Evolutionary conservation across 169 alveolate species (phyloP).

Genomic region (Plasmodium coatneyi): DNA sequence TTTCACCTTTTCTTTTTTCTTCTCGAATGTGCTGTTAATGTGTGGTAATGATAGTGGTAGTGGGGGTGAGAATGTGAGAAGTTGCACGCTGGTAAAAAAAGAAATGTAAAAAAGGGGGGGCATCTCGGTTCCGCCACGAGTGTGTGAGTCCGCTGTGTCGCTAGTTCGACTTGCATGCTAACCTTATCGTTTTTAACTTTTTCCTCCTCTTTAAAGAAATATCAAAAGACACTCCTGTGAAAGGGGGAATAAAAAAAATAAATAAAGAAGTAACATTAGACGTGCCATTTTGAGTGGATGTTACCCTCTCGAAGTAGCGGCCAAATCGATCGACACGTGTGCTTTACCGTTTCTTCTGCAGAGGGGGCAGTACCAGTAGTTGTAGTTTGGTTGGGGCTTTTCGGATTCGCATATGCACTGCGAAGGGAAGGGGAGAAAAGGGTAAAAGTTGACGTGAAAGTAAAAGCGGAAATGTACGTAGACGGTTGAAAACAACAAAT

Average conservation of each 20-base stretch:
- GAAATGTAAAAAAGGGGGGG: background rate
- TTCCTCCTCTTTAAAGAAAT: slow-evolving; percentile 25
- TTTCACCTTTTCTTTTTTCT: slow-evolving; percentile 77
- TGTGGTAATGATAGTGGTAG: background rate
- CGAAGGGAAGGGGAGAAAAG: background rate
- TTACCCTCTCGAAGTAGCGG: background rate
- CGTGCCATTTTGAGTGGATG: background rate
- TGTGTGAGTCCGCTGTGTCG: background rate
- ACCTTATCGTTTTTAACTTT: slow-evolving; percentile 41
- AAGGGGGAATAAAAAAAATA: background rate
- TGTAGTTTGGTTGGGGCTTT: slow-evolving; percentile 24
- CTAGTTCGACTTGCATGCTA: background rate
- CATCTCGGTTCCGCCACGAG: background rate
- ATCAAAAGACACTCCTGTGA: slow-evolving; percentile 31
- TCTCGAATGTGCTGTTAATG: slow-evolving; percentile 19
- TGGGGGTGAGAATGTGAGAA: background rate
- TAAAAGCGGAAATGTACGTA: background rate
- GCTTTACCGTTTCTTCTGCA: slow-evolving; percentile 35
- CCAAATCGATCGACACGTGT: background rate
- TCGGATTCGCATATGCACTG: slow-evolving; percentile 41
- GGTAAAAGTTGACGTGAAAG: too few relatives aligned
- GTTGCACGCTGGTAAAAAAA: background rate
- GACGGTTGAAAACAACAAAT: background rate
- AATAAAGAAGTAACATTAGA: background rate
- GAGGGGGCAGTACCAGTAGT: slow-evolving; percentile 55